phyloP scores from a whole-genome alignment of 345 rosid species.

The Aquilaria yunnanensis region DNA sequence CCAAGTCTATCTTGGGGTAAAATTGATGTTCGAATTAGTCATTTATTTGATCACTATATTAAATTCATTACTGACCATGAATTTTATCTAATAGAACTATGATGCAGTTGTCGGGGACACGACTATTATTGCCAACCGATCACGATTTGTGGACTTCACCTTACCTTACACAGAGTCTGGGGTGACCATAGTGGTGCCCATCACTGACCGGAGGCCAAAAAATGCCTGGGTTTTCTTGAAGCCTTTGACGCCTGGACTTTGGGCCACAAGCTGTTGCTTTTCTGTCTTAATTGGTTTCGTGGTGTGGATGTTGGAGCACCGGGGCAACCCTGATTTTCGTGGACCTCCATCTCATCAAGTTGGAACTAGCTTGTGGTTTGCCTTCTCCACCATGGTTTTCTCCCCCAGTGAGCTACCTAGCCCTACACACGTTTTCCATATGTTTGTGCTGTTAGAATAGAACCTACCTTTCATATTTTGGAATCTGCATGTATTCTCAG shows the following conservation, averaged over 20 bases:
- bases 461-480: neutral
- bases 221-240: constrained; percentile 19
- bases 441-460: neutral
- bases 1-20: constrained; percentile 2
- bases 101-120: constrained; percentile 25
- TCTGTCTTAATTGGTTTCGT: constrained; percentile 15
- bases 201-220: neutral
- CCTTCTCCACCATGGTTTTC: constrained; percentile 18
- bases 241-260: constrained; percentile 18
- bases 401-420: constrained; percentile 6
- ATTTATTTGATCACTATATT: neutral
- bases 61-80: too few relatives aligned
- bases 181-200: constrained; percentile 13
- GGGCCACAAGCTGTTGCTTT: constrained; percentile 12
- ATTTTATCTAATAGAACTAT: neutral
- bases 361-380: constrained; percentile 7
- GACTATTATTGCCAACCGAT: constrained; percentile 14
- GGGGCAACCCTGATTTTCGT: constrained; percentile 1
- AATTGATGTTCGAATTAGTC: neutral
- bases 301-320: constrained; percentile 9
- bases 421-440: neutral
- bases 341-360: constrained; percentile 8
- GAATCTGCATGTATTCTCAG: neutral
- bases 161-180: constrained; percentile 24
- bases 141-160: constrained; percentile 17